Base-by-base conservation (phyloP, 345 rosid genomes). In the Gossypium bickii region DNA sequence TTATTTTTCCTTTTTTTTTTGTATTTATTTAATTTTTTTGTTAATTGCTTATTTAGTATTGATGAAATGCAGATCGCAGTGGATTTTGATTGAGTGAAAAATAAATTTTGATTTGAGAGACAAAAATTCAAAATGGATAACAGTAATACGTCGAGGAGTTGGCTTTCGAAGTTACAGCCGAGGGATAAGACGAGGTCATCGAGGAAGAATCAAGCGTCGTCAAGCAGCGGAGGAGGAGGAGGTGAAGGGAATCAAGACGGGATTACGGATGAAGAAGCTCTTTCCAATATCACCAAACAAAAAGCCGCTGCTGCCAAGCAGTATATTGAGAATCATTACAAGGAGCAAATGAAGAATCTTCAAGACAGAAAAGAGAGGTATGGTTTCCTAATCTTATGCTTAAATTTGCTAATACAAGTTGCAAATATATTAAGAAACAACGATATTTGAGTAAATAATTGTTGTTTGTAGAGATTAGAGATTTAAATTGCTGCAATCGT, bases 281-380 rank as follows among this genome's bases (percentile, higher is more conserved):
- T 81, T 11, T 92, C 97, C 2, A 86, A 81, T 73, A 74, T 77
- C 67, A 92, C 97, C 45, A 90, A 88, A 82, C 93, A 90, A 85
- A 92, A 86, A 77, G 97, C 79, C 8, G 93, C 92, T 0, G 97
- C 97, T 0, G 92, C 97, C 62, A 92, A 90, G 78, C 95, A 90
- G 80, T 92, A 87, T 78, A 92, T 92, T 71, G 97, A 92, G 83
- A 92, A 90, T 73, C 97, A 92, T 80, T 92, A 92, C 83, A 90
- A 87, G 82, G 90, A 87, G 64, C 95, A 92, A 73, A 92, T 88
- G 97, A 92, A 87, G 89, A 92, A 82, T 84, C 87, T 92, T 0
- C 95, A 92, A 68, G 95, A 92, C 78, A 84, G 97, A 74, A 90
- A 67, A 79, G 92, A 92, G 77, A 76, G 97, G 97, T 92, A 75